Conservation (phyloP, 1,284 basidiomycete genomes). For the Ganoderma lucidum region DNA sequence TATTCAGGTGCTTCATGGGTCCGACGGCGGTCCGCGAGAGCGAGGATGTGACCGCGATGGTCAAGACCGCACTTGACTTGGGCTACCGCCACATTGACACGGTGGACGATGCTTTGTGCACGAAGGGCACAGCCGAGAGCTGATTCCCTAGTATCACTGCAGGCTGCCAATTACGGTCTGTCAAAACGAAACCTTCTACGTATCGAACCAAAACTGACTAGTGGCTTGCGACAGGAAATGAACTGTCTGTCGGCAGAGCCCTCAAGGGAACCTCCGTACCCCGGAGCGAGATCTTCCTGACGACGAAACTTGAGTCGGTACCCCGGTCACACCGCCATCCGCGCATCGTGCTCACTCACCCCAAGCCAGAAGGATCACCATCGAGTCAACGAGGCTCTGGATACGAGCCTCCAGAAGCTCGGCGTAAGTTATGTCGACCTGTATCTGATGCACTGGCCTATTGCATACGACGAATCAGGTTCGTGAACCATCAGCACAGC, state of each 20-base stretch:
- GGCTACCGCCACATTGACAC: slow-evolving; percentile 21
- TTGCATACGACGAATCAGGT: slow-evolving; percentile 33
- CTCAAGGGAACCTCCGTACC: slow-evolving; percentile 48
- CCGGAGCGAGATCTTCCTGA: slow-evolving; percentile 53
- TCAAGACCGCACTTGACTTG: slow-evolving; percentile 35
- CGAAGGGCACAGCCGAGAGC: neutral
- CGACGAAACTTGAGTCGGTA: slow-evolving; percentile 47
- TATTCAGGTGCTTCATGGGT: slow-evolving; percentile 35
- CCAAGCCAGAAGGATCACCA: slow-evolving; percentile 58
- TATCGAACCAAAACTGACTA: neutral
- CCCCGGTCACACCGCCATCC: neutral
- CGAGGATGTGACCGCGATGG: slow-evolving; percentile 34
- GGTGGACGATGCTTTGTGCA: neutral
- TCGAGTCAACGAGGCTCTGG: slow-evolving; percentile 66
- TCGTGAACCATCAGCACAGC: slow-evolving; percentile 29
- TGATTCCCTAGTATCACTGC: slow-evolving; percentile 32
- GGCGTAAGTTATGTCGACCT: slow-evolving; percentile 67
- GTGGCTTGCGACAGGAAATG: slow-evolving; percentile 43
- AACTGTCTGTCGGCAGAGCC: slow-evolving; percentile 49
- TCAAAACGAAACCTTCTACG: neutral
- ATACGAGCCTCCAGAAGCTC: slow-evolving; percentile 61
- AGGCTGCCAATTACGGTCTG: slow-evolving; percentile 28
- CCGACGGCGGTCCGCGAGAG: slow-evolving; percentile 32
- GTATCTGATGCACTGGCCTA: slow-evolving; percentile 35
- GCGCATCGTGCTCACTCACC: slow-evolving; percentile 3